Evolutionary conservation across 345 rosid species (phyloP), one percentile per base, ranked within the genome.

Genomic region (Acer campestre): DNA sequence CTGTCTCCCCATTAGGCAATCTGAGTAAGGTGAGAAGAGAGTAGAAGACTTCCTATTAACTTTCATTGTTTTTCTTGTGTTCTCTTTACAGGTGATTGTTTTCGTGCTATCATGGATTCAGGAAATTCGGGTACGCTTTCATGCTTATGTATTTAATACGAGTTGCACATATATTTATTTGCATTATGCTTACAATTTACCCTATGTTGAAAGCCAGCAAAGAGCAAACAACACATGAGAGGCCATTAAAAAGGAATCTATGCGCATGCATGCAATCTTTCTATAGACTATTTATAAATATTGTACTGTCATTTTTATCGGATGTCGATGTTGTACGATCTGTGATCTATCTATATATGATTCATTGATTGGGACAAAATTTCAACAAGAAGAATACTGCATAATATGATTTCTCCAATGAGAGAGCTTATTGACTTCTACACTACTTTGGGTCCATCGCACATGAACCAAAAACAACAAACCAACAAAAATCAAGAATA

Each of bases 351-450:
- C 38, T 35, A 35, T 35, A 4, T 35, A 35, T 35, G 38, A 35
- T 35, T 35, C 6, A 4, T 35, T 35, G 38, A 35, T 35, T 35
- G 38, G 48, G 68, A 65, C 68, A 65, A 31, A n/a, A 44, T 42
- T 10, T 20, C 56, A 46, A 44, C 1, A 46, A 68, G 1, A 7
- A 68, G 13, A 46, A 46, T 11, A 46, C 49, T 46, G 20, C 16
- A 67, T 0, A 23, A 51, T 51, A 27, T 70, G 74, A 51, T 70
- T 70, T 70, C 23, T 51, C 9, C 74, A 51, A 51, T 51, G 74
- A 29, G 12, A 70, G 7, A 23, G 38, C 38, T 4, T 35, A 35
- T 49, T n/a, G 61, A 11, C 13, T 11, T 7, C 8, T 6, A 17
- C 11, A 29, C 61, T 9, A 29, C 61, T 9, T 70, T 51, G 74